Evolutionary conservation across 2,329 filamentous ascomycete genomes (phyloP), one percentile per base, ranked within the genome.

Genomic region (Fusarium siculi): DNA sequence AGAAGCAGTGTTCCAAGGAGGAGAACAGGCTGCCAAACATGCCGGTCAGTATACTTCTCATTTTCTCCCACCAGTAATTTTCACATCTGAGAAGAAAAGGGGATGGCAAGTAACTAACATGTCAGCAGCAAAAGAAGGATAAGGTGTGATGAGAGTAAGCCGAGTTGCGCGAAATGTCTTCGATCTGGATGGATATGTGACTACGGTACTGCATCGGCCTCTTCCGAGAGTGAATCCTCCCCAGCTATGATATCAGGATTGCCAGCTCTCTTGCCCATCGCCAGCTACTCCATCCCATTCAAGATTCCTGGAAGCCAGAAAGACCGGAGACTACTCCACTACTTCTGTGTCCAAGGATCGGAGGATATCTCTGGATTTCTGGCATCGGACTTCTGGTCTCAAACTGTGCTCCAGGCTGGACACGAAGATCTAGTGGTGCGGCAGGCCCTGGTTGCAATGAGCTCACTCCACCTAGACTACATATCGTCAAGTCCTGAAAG

Each of bases 401-500:
- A 54, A 5, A 34, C 50, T 9, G 63, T 68, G 4, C 63, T 68
- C 0, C 46, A 25, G 25, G 65, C 59, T 11, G 66, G 65, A 3
- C 63, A 68, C 3, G 32, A 68, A 49, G 65, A 68, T 6, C 21
- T 49, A 7, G 28, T 47, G 15, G 28, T 68, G 8, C 63, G 65
- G 5, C 63, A 68, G 7, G 63, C 65, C 4, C 42, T 68, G 9
- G 47, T 68, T 36, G 65, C 65, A 2, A 63, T 68, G 65, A 68
- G 65, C 21, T 68, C 63, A 23, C 30, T 68, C 1, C 65, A 68
- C 23, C 18, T 68, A 6, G 55, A 68, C 25, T 68, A 68, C 19
- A 32, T 40, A 6, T 62, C 63, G 1, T 43, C 63, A 6, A 37
- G 30, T 25, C 12, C 50, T 11, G 32, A 19, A 1, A 36, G 16